Conservation (phyloP, 345 rosid species). For the Bretschneidera sinensis region DNA sequence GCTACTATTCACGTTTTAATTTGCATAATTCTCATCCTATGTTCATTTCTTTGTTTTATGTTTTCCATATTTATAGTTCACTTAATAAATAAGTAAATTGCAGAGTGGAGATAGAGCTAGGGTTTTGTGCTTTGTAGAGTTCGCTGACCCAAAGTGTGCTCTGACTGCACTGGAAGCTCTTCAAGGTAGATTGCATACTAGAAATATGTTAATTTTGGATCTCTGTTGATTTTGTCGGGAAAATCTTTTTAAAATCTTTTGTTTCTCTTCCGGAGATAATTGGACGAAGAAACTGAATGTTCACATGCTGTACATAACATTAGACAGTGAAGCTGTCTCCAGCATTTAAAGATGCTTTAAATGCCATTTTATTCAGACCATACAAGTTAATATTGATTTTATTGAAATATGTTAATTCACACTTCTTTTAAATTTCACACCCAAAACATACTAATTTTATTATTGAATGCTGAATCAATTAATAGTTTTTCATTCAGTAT, state of each 20-base stretch:
- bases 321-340: no score
- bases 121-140: slow-evolving; percentile 60
- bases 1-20: no score
- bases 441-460: no score
- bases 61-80: not conserved
- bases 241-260: not conserved
- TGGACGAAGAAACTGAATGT: no score
- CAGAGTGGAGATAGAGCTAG: slow-evolving; percentile 48
- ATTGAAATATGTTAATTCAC: no score
- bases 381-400: no score
- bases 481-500: no score
- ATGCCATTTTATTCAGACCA: not conserved
- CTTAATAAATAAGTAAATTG: slow-evolving; percentile 12
- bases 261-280: no score
- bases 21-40: not conserved
- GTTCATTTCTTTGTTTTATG: slow-evolving; percentile 1
- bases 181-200: slow-evolving; percentile 36
- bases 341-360: not conserved
- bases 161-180: slow-evolving; percentile 53
- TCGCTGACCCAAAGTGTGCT: slow-evolving; percentile 43
- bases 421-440: no score
- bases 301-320: no score
- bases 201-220: not conserved
- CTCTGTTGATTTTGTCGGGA: not conserved
- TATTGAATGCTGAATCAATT: no score